A percentile compares a stretch with the other conserved stretches of the same genome.
Conservation (phyloP, 2,329 filamentous ascomycete genomes). For the Trichoderma afroharzianum region DNA sequence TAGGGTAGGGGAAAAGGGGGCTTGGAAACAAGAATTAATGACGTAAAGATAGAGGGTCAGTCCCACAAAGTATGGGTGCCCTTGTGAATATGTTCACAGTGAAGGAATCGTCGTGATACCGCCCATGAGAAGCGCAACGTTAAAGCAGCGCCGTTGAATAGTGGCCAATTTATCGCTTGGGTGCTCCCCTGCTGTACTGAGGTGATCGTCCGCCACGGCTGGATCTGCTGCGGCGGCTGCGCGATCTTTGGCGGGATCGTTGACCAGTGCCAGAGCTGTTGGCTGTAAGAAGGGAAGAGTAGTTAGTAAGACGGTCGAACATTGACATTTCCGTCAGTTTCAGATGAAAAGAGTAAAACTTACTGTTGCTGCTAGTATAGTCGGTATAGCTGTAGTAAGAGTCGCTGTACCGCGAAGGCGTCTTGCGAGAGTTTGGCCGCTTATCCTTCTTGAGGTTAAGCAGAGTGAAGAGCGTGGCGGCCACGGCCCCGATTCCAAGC, state of each 20-base stretch:
- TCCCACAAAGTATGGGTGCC: background rate
- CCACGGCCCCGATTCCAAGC: slow-evolving; percentile 50
- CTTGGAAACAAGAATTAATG: background rate
- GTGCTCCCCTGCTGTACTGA: slow-evolving; percentile 30
- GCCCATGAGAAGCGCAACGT: background rate
- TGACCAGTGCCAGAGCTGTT: slow-evolving; percentile 47
- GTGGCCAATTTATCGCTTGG: slow-evolving; percentile 20
- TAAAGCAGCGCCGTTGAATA: background rate
- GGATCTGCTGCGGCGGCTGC: slow-evolving; percentile 31
- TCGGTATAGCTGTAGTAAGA: slow-evolving; percentile 53
- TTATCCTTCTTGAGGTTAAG: slow-evolving; percentile 54
- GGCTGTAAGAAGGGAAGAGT: slow-evolving; percentile 20
- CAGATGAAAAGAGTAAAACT: slow-evolving; percentile 18
- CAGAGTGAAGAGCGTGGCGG: slow-evolving; percentile 50
- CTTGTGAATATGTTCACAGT: background rate
- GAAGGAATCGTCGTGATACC: background rate
- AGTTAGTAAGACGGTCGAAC: slow-evolving; percentile 21
- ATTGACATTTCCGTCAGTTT: background rate
- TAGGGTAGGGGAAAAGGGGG: background rate
- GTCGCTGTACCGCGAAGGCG: slow-evolving; percentile 47
- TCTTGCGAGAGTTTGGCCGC: slow-evolving; percentile 38
- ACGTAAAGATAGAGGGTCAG: background rate
- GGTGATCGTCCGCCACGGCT: slow-evolving; percentile 33
- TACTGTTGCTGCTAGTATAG: slow-evolving; percentile 36
- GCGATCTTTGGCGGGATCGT: slow-evolving; percentile 38